These are phyloP conservation scores for Pythium apleroticum DNA, from an alignment of 352 stramenopile genomes.

Conservation along the genomic window DNA sequence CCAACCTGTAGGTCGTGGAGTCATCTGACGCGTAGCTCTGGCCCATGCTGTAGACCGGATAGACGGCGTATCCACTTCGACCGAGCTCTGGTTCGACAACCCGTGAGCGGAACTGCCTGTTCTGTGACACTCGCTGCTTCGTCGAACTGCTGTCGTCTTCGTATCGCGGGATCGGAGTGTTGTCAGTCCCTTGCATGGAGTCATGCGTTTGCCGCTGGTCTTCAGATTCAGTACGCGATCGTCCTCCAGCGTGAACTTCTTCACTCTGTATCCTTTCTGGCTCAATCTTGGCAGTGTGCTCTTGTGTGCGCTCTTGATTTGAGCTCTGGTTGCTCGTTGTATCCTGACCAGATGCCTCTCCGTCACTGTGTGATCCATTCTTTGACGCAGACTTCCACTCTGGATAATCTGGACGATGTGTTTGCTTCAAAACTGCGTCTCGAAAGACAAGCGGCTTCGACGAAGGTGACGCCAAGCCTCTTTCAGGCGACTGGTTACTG, in stretches of 20 bases:
- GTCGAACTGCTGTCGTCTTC: background rate
- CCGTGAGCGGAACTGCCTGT: background rate
- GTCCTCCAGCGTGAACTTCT: background rate
- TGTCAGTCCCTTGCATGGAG: background rate
- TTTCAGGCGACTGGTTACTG: conserved; percentile 9
- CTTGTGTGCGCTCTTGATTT: background rate
- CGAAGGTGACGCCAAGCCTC: conserved; percentile 4
- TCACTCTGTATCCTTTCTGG: background rate
- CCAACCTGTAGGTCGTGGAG: conserved; percentile 16
- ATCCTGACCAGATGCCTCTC: conserved; percentile 6
- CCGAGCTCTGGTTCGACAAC: conserved; percentile 9
- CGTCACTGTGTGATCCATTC: conserved; percentile 8
- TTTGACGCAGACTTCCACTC: conserved; percentile 8
- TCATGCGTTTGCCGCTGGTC: background rate
- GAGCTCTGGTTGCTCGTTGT: conserved; percentile 2
- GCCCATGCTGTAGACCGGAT: conserved; percentile 6
- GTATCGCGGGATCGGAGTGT: background rate
- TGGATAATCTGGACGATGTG: background rate
- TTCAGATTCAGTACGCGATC: background rate
- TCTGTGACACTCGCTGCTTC: background rate
- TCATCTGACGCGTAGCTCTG: conserved; percentile 7
- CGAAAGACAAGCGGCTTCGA: conserved; percentile 47
- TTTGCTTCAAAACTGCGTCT: conserved; percentile 54
- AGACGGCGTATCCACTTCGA: conserved; percentile 16
- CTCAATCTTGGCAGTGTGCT: background rate